Evolutionary conservation across 2,329 filamentous ascomycete genomes (phyloP).

Genomic region (Sporothrix curviconia): DNA sequence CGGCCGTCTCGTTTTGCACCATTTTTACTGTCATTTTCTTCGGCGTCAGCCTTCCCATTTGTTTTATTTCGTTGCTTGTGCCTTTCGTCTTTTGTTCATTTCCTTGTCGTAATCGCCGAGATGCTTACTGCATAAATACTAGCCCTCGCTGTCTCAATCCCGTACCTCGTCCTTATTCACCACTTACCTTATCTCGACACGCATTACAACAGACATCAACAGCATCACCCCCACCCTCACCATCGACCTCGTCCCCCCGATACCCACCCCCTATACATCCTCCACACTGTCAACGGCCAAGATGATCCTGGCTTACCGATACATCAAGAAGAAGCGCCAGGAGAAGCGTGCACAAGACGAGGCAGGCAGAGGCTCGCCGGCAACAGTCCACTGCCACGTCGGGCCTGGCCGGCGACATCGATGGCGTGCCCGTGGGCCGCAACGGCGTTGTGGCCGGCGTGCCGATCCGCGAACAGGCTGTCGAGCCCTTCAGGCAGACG

Average conservation of each 20-base stretch:
- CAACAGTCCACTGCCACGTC: neutral
- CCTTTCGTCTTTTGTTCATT: too few relatives aligned
- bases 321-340: constrained; percentile 21
- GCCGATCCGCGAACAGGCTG: neutral
- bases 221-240: neutral
- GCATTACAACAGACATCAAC: neutral
- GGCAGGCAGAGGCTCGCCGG: neutral
- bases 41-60: too few relatives aligned
- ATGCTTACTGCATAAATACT: too few relatives aligned
- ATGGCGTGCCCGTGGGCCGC: neutral
- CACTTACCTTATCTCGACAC: neutral
- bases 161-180: too few relatives aligned
- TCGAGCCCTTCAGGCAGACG: neutral
- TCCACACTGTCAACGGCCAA: neutral
- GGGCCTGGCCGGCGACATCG: neutral
- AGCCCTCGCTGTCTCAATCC: too few relatives aligned
- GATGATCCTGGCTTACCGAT: constrained; percentile 23
- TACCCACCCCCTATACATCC: neutral
- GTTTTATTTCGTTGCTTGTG: too few relatives aligned
- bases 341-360: constrained; percentile 9
- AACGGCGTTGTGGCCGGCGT: neutral
- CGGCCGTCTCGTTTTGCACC: neutral
- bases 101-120: too few relatives aligned
- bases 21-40: neutral
- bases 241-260: neutral